Base-by-base conservation (phyloP, 352 stramenopile genomes). In the Globisporangium paroecandrum region DNA sequence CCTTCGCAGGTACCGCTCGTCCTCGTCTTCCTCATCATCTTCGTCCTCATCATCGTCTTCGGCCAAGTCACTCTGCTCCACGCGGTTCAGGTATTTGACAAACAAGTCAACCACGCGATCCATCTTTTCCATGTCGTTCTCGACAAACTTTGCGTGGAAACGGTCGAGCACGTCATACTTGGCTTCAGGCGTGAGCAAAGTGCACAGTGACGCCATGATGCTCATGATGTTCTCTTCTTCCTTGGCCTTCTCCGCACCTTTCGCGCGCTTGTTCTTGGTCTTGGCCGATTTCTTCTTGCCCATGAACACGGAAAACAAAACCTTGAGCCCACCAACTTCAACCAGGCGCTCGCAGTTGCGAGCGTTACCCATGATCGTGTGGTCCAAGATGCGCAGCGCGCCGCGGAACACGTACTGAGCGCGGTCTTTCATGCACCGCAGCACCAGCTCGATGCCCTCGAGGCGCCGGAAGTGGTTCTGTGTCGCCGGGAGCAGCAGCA, bases 361-460 rank as follows among this genome's bases (percentile, higher is more conserved):
- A 5, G 67, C 70, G 59, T 83, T 88, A 34, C 66, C 68, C 76
- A 91, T 87, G 8, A 85, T 66, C 4, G 86, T 81, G 56, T 89
- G 81, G 58, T 92, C 79, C 38, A 94, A 43, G 8, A 78, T 79
- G 43, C 76, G 84, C 68, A 87, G 69, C 20, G 75, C 82, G 10
- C 75, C 82, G 60, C 63, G 69, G 66, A 88, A 93, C 22, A 85
- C 76, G 69, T 76, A 90, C 24, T 65, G 80, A 34, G 96, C 86
- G 32, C 90, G 83, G 75, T 98, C 91, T 25, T 96, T 89, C 13
- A 98, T 65, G 77, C 89, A 98, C 4, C 93, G 82, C 34, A 98
- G 75, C 71, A 98, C 85, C 24, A 99, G 81, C 74, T 99, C 93
- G 13, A 98, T 77, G 4, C 95, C 95, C 82, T 99, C 90, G 10